phyloP scores from a whole-genome alignment of 768 basidiomycete species.

The Neoboletus subvelutipes region DNA sequence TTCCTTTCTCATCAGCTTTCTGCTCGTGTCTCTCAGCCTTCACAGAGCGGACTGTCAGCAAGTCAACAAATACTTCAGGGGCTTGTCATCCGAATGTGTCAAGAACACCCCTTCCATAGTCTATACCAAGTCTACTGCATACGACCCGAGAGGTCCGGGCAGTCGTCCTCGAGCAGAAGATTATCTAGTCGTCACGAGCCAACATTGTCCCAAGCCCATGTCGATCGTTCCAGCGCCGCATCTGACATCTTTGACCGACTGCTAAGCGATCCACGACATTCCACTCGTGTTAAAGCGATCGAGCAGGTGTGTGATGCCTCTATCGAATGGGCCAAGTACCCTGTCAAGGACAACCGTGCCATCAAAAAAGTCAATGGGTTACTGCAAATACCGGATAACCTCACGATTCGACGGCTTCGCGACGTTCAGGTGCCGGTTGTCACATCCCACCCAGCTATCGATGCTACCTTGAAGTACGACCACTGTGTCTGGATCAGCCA shows the following conservation, averaged over 20 bases:
- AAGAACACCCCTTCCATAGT: constrained; percentile 92
- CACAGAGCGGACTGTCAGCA: constrained; percentile 26
- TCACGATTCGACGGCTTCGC: constrained; percentile 47
- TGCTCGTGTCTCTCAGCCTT: constrained; percentile 68
- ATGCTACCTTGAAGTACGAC: constrained; percentile 66
- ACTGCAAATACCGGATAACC: constrained; percentile 43
- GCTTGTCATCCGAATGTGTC: constrained; percentile 73
- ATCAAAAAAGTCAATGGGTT: constrained; percentile 27
- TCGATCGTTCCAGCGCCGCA: constrained; percentile 67
- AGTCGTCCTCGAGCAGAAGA: constrained; percentile 34
- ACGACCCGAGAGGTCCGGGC: constrained; percentile 36
- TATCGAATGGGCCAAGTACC: constrained; percentile 69
- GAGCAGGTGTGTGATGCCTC: constrained; percentile 64
- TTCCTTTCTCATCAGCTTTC: constrained; percentile 93
- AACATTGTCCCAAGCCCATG: constrained; percentile 40
- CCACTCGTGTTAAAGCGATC: constrained; percentile 48
- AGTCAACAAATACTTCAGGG: constrained; percentile 62
- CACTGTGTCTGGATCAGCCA: constrained; percentile 65
- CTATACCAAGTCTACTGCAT: constrained; percentile 88
- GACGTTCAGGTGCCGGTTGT: constrained; percentile 77
- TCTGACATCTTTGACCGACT: constrained; percentile 57
- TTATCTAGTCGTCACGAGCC: constrained; percentile 45
- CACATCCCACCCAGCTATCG: constrained; percentile 70
- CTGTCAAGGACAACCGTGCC: constrained; percentile 41
- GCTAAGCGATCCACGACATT: constrained; percentile 38